Evolutionary conservation across 169 alveolate species (phyloP).

Genomic region (Plasmodium inui): DNA sequence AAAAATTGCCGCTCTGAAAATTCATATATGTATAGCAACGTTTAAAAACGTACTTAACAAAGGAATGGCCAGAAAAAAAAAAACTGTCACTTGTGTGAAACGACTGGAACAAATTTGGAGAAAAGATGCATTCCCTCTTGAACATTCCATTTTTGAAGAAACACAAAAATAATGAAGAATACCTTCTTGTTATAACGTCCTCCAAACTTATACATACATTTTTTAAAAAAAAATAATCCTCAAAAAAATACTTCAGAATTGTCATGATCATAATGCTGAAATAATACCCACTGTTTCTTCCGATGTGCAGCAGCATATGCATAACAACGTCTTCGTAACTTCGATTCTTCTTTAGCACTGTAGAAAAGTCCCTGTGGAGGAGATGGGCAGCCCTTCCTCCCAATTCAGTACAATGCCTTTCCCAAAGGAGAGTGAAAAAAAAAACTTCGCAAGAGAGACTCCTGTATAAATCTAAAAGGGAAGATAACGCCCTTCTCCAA

Average conservation of each 20-base stretch:
- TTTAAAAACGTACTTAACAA: constrained; percentile 26
- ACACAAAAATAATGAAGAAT: constrained; percentile 24
- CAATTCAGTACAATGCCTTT: neutral
- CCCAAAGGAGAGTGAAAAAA: constrained; percentile 3
- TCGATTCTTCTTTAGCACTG: neutral
- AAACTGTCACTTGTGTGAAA: constrained; percentile 21
- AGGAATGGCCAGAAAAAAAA: constrained; percentile 3
- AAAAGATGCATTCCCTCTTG: constrained; percentile 15
- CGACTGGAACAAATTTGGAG: constrained; percentile 9
- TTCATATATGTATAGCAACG: constrained; percentile 25
- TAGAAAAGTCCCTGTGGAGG: neutral
- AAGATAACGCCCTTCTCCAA: constrained; percentile 34
- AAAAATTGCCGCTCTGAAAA: constrained; percentile 20
- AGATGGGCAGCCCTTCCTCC: neutral
- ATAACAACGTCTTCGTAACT: constrained; percentile 8
- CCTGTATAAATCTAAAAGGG: constrained; percentile 22
- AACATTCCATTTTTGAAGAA: constrained; percentile 41
- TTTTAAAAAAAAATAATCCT: constrained; percentile 38
- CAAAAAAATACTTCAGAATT: constrained; percentile 28
- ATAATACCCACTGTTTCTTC: neutral
- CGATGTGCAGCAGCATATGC: constrained; percentile 4
- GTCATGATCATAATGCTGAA: constrained; percentile 18
- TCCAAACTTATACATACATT: neutral
- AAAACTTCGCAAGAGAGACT: constrained; percentile 6
- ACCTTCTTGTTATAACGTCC: neutral